A percentile compares a stretch with the other conserved stretches of the same genome.
These are phyloP conservation scores for Suillus hirtellus DNA, from an alignment of 768 basidiomycete species.

Conservation along the genomic window DNA sequence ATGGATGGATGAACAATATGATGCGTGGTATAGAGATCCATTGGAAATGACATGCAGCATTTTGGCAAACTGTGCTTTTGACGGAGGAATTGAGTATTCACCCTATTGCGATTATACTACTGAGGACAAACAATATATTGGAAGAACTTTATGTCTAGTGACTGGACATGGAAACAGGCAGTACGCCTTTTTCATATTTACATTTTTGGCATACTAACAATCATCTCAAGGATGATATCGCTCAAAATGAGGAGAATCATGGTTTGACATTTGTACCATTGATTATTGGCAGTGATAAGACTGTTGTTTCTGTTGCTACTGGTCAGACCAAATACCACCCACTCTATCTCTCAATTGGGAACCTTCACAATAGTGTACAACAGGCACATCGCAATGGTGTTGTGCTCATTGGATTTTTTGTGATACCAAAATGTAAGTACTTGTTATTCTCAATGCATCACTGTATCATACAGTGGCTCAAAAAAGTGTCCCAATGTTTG, in stretches of 20 bases:
- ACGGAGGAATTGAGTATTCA: conserved; percentile 21
- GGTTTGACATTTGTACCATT: conserved; percentile 23
- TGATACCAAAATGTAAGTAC: background rate
- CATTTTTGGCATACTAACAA: conserved; percentile 6
- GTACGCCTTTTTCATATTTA: conserved; percentile 4
- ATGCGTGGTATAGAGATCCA: conserved; percentile 29
- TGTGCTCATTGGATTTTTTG: background rate
- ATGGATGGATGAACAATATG: conserved; percentile 28
- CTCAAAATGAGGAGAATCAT: conserved; percentile 22
- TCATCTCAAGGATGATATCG: conserved; percentile 6
- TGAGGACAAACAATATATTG: background rate
- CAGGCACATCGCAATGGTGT: background rate
- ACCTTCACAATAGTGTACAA: background rate
- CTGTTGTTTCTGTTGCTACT: background rate
- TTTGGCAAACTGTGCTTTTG: conserved; percentile 24
- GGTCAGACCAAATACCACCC: background rate
- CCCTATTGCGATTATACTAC: conserved; percentile 16
- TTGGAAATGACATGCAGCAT: conserved; percentile 18
- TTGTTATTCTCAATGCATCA: background rate
- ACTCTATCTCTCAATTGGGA: background rate
- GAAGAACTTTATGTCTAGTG: conserved; percentile 18
- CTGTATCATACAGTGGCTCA: too few species aligned
- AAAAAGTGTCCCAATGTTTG: too few species aligned
- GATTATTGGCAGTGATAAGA: conserved; percentile 16
- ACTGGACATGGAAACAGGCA: conserved; percentile 18